A percentile compares a stretch with the other conserved stretches of the same genome.
Evolutionary conservation across 768 basidiomycete genomes (phyloP).

Genomic region (Boletus eberwhitei): DNA sequence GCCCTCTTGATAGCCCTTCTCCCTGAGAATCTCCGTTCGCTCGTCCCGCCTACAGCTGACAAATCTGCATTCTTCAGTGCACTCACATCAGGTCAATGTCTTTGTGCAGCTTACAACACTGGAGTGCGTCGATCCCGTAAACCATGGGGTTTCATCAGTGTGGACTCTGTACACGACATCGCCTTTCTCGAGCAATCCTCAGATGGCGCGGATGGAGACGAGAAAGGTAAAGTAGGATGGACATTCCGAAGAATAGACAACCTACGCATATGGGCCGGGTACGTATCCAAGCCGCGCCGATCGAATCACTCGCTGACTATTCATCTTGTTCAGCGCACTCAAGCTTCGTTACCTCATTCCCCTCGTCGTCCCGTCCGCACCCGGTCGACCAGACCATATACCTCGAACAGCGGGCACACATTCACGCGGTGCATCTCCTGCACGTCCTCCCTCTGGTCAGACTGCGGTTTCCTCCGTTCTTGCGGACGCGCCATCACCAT

Average conservation of each 20-base stretch:
- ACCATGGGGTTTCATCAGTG: constrained; percentile 85
- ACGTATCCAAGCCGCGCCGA: constrained; percentile 27
- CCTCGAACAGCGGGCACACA: constrained; percentile 19
- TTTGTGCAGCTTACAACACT: constrained; percentile 78
- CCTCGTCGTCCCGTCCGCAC: constrained; percentile 51
- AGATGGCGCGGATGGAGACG: constrained; percentile 34
- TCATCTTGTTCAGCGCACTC: constrained; percentile 52
- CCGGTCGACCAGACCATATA: constrained; percentile 27
- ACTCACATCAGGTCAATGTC: constrained; percentile 72
- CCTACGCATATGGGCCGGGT: constrained; percentile 82
- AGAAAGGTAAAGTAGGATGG: constrained; percentile 60
- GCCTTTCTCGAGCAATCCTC: constrained; percentile 56
- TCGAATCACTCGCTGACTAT: not conserved
- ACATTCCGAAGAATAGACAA: constrained; percentile 88
- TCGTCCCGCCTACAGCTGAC: constrained; percentile 34
- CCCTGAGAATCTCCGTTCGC: constrained; percentile 49
- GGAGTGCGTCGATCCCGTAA: constrained; percentile 76
- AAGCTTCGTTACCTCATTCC: constrained; percentile 80
- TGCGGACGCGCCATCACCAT: constrained; percentile 22
- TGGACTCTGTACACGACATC: constrained; percentile 78
- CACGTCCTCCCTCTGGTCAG: constrained; percentile 17
- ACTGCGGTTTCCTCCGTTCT: not conserved
- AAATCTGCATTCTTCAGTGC: constrained; percentile 44
- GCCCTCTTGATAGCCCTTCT: constrained; percentile 59
- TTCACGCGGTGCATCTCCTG: constrained; percentile 24